Evolutionary conservation across 2,329 filamentous ascomycete species (phyloP), one percentile per base, ranked within the genome.

Genomic region (Penicillium expansum): DNA sequence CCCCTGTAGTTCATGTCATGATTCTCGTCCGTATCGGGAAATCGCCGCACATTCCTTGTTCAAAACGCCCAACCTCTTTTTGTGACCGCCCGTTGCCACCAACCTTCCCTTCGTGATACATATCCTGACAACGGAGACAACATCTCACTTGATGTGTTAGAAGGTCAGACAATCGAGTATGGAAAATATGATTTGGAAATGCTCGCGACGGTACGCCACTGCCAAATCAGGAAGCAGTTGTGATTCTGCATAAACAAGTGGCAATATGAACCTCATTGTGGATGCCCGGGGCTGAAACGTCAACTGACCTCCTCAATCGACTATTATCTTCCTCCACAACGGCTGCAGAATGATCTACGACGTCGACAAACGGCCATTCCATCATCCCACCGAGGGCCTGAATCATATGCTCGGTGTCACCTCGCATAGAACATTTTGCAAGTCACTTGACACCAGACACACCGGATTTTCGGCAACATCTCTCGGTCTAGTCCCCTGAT

Each of bases 11-110:
- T 0, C 84, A 92, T 68, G 80, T 96, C 51, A 76, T 95, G 5
- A 92, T 92, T 6, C 70, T 88, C 5, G 91, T 91, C 29, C 93
- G 90, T 67, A 79, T 95, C 9, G 91, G 91, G 14, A 85, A 85
- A 44, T 82, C 20, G 85, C 91, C 59, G 91, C 91, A 33, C 86
- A 87, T 68, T 84, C 84, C 22, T 77, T 96, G 9, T 81, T 83
- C 20, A 80, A 82, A 33, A 76, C 85, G 3, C 77, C 79, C 2
- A 70, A 83, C 22, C 81, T 10, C 88, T 90, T 11, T 86, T 88
- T 1, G 80, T 95, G 48, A 91, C 90, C 0, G 81, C 96, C 7
- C 80, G 95, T 18, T 80, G 94, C 24, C 88, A 91, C 67, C 80
- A 77, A 22, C 72, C 71, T 52, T 63, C 68, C 37, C 50, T 67